Conservation (phyloP, 495 filamentous ascomycete species). For the Chlorociboria aeruginascens region DNA sequence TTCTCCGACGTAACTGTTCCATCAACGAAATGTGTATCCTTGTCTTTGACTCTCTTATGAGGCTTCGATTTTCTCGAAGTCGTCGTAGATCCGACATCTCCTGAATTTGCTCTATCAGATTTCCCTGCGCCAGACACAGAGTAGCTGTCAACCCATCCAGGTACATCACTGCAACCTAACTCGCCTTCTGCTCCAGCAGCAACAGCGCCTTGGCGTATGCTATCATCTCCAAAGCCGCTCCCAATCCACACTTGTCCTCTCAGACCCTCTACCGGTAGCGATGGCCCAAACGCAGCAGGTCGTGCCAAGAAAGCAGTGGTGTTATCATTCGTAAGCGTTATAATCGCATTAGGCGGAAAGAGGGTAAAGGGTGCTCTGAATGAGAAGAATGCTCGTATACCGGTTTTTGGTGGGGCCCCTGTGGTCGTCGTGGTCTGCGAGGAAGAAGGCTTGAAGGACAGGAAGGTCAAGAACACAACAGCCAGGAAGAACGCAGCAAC, state of each 20-base stretch:
- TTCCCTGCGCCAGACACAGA: slow-evolving; percentile 17
- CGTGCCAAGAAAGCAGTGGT: slow-evolving; percentile 90
- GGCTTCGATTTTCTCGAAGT: slow-evolving; percentile 4
- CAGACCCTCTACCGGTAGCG: slow-evolving; percentile 60
- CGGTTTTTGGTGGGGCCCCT: background rate
- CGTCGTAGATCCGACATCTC: slow-evolving; percentile 7
- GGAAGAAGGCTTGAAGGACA: slow-evolving; percentile 13
- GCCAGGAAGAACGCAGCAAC: slow-evolving; percentile 17
- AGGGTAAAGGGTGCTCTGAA: slow-evolving; percentile 51
- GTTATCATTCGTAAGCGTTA: slow-evolving; percentile 94
- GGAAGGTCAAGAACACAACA: slow-evolving; percentile 14
- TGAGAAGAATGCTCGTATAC: slow-evolving; percentile 24
- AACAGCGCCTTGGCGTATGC: slow-evolving; percentile 43
- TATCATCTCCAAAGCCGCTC: slow-evolving; percentile 75
- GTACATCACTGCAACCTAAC: slow-evolving; percentile 96
- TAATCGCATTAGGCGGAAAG: slow-evolving; percentile 88
- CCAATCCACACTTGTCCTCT: slow-evolving; percentile 85
- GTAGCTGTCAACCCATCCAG: slow-evolving; percentile 62
- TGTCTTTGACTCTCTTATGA: slow-evolving; percentile 6
- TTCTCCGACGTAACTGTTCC: background rate
- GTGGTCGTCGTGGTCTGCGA: slow-evolving; percentile 4
- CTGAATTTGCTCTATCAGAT: slow-evolving; percentile 9
- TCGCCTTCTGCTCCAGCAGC: slow-evolving; percentile 57
- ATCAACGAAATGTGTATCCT: slow-evolving; percentile 11
- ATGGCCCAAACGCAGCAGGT: slow-evolving; percentile 85